Base-by-base conservation (phyloP, 306 rosid genomes). In the Morella rubra region DNA sequence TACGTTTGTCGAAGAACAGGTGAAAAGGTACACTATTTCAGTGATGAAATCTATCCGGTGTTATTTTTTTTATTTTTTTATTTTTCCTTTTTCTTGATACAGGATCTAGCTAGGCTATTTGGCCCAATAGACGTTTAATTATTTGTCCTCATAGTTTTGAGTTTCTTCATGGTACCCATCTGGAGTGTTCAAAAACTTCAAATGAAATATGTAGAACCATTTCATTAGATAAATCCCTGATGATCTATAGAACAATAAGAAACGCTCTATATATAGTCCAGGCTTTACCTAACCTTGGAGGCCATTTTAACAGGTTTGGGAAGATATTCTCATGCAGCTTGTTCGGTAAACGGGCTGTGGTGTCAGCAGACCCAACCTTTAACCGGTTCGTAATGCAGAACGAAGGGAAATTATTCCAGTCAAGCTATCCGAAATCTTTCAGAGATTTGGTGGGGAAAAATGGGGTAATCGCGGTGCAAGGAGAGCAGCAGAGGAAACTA, bases 381-480 rank as follows among this genome's bases (percentile, higher is more conserved):
- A 94, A 94, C 85, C 86, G 96, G 5, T 94, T 90, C 40, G 88
- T 90, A 8, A 94, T 94, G 97, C 98, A 92, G 72, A 92, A 85
- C 69, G 98, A 94, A 84, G 97, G 97, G 18, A 94, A 80, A 62
- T 56, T 90, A 42, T 94, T 94, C 78, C 82, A 74, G 68, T 94
- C 96, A 4, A 89, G 92, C 76, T 94, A 94, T 62, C 98, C 98
- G 0, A 94, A 94, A 79, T 94, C 98, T 6, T 92, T 94, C 79
- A 81, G 92, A 68, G 98, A 94, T 64, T 92, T 94, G 86, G 98
- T 94, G 13, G 98, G 98, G 37, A 88, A 86, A 73, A 92, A 94
- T 77, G 97, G 98, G 47, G 90, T 94, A 60, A 94, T 94, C 82
- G 92, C 98, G 7, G 95, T 85, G 58, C 98, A 92, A 61, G 98